Base-by-base conservation (phyloP, 2,329 filamentous ascomycete genomes). In the Hysterium pulicare region DNA sequence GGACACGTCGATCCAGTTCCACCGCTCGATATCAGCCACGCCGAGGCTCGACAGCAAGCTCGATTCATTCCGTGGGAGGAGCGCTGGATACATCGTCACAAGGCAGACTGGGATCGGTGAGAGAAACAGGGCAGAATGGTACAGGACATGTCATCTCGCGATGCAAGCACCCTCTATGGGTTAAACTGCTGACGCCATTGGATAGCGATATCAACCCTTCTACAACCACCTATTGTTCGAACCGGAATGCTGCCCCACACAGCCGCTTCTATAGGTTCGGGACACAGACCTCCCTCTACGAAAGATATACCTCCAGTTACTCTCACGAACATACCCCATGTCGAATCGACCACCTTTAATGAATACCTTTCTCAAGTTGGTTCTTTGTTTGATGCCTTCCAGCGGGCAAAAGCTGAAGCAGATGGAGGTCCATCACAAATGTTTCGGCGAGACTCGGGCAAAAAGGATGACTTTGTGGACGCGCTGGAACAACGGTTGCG, bases 251-350 rank as follows among this genome's bases (percentile, higher is more conserved):
- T 90, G 41, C 86, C 90, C 17, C 86, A 94, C 65, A 85, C 84
- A 1, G 76, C 83, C 2, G 82, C 85, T 2, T 80, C 87, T 2
- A 67, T 69, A 13, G 81, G 81, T n/a, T 86, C 81, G 55, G 75
- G 83, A 11, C 87, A 93, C 58, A 91, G 85, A 54, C 84, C 87
- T 11, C 91, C 91, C 0, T 94, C 89, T 1, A 77, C 87, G 15
- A 82, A 82, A 65, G 91, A 98, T 62, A 98, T 98, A 28, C 91
- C 91, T 1, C 91, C 91, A 0, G 93, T 98, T 0, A 84, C 89
- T 1, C 74, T 98, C 46, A 90, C 90, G 6, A 95, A 95, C 55
- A 87, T 97, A 34, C 79, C 84, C 9, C 86, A 86, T 55, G 77
- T 97, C 53, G 87, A 95, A 30, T 69, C 81, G 0, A 79, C 84